Conservation (phyloP, 1,139 yeast species). For the Suhomyces kunorum region DNA sequence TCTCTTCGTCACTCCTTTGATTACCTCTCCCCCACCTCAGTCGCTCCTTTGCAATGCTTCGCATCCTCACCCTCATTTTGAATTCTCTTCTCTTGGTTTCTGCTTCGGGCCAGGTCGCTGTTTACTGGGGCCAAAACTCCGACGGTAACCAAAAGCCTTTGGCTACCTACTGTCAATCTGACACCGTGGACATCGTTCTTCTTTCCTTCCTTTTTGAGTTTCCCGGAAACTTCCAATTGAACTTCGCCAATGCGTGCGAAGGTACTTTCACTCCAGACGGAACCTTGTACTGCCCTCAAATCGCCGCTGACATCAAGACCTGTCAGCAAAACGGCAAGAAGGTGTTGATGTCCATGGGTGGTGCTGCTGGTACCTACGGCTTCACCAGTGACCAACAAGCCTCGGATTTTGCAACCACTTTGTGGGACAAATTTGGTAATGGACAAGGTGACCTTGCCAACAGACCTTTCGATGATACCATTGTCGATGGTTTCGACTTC, state of each 20-base stretch:
- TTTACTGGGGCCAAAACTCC: slow-evolving; percentile 92
- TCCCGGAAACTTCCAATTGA: slow-evolving; percentile 51
- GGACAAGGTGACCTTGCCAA: slow-evolving; percentile 30
- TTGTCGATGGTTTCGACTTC: slow-evolving; percentile 49
- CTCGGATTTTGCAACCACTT: slow-evolving; percentile 63
- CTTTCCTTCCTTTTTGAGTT: slow-evolving; percentile 69
- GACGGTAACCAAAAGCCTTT: slow-evolving; percentile 71
- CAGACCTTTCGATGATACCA: slow-evolving; percentile 72
- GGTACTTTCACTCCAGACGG: slow-evolving; percentile 52
- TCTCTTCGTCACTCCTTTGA: slow-evolving; percentile 3
- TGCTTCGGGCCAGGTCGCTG: slow-evolving; percentile 48
- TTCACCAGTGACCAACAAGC: slow-evolving; percentile 66
- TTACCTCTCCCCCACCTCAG: slow-evolving; percentile 2
- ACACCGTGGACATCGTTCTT: slow-evolving; percentile 69
- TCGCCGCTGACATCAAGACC: slow-evolving; percentile 75
- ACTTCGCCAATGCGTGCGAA: slow-evolving; percentile 71
- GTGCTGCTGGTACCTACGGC: slow-evolving; percentile 80
- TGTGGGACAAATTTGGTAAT: slow-evolving; percentile 83
- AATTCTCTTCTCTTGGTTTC: slow-evolving; percentile 11
- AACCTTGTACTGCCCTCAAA: slow-evolving; percentile 57
- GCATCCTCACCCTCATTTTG: slow-evolving; percentile 9
- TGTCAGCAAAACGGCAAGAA: slow-evolving; percentile 82
- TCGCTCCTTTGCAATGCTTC: slow-evolving; percentile 11
- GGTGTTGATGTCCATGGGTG: slow-evolving; percentile 82
- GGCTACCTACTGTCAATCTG: slow-evolving; percentile 66